These are phyloP conservation scores for Clitoria ternatea DNA, from an alignment of 306 rosid genomes.

Conservation along the genomic window DNA sequence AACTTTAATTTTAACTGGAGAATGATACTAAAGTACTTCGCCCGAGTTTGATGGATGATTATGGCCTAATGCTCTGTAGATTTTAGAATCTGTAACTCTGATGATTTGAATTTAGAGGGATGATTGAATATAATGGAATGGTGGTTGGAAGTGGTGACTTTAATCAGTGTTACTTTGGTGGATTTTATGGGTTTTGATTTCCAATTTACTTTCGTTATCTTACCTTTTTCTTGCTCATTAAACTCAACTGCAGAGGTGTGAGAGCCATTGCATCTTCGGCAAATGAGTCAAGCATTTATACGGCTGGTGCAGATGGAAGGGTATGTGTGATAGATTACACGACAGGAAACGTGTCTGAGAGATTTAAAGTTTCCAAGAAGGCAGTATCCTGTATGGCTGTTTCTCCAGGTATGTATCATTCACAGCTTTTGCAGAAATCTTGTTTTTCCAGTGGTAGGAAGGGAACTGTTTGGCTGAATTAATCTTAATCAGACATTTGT, in stretches of 20 bases:
- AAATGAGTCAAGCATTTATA: conserved; percentile 47
- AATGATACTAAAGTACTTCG: background rate
- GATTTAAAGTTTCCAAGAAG: conserved; percentile 80
- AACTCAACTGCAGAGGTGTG: conserved; percentile 63
- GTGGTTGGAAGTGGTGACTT: background rate
- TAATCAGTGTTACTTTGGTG: background rate
- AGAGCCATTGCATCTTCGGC: conserved; percentile 66
- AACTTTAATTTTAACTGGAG: background rate
- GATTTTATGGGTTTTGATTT: conserved; percentile 14
- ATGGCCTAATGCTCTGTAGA: background rate
- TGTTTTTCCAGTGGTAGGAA: background rate
- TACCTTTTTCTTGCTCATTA: conserved; percentile 14
- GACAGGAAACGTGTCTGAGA: conserved; percentile 73
- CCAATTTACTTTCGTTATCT: background rate
- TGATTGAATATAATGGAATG: too few species aligned
- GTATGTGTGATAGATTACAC: conserved; percentile 56
- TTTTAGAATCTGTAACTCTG: background rate
- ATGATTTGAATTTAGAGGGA: too few species aligned
- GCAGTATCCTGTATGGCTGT: conserved; percentile 71
- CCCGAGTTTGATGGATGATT: background rate
- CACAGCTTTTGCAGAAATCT: background rate
- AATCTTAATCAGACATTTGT: background rate
- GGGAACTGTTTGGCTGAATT: conserved; percentile 7
- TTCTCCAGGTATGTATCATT: conserved; percentile 58
- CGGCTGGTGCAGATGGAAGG: conserved; percentile 91